Base-by-base conservation (phyloP, 495 filamentous ascomycete genomes). In the Hypoxylon fragiforme region DNA sequence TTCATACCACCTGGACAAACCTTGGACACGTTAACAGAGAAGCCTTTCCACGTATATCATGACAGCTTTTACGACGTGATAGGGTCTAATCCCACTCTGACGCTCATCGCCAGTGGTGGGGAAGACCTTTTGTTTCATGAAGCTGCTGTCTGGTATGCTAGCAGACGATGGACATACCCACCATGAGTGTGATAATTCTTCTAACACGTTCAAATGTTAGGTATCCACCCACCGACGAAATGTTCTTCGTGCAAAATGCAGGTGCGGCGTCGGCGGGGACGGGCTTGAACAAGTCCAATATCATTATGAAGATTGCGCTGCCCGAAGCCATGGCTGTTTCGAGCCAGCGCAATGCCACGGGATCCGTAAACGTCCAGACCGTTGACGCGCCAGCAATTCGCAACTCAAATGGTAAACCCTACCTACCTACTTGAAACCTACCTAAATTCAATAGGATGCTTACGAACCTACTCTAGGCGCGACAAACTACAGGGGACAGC, bases 201-300 rank as follows among this genome's bases (percentile, higher is more conserved):
- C 51, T 34, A 30, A 28, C n/a, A n/a, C n/a, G 1, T 2, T 22
- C 15, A 12, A n/a, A 13, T 13, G n/a, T 24, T 21, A 74, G 67
- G 69, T 66, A 67, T 26, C 73, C 69, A 2, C 60, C 64, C 30
- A 77, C 69, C 1, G 75, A 81, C 28, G 78, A 81, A 50, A 64
- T 76, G 15, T 81, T 80, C 63, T 81, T 81, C 36, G 75, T 70
- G 11, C 77, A 81, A 47, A 80, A 73, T 45, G 78, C 78, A 1
- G 78, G 78, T 0, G 64, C 67, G 6, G 49, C 63, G 8, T 70
- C 70, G 15, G 66, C 76, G 5, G 72, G 76, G 15, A 81, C 78
- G 9, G 78, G 78, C 1, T 59, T 80, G 0, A 66, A 76, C 20
- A 81, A 78, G 57, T 81, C 78, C 1, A 71, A 74, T 14, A 67